Base-by-base conservation (phyloP, 176 grass and related monocot species). In the Luzula sylvatica region DNA sequence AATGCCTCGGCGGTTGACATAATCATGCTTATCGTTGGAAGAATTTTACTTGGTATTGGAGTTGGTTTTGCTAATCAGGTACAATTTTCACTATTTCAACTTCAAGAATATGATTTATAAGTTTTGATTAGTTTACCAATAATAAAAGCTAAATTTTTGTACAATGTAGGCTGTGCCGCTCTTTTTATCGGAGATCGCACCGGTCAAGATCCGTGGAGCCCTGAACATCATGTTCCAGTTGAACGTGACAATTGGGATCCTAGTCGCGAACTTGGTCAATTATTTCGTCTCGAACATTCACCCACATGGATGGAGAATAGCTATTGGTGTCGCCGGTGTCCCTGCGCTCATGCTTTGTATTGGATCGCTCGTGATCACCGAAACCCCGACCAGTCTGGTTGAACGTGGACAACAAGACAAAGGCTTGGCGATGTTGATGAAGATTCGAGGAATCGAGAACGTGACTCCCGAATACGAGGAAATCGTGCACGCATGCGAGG, bases 141-240 rank as follows among this genome's bases (percentile, higher is more conserved):
- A 17, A 29, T 21, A 29, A 46, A 22, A 19, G 29, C 8, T 13
- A 5, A 17, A 35, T 51, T 26, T 49, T 3, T 58, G 20, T 51
- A 27, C 11, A 39, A n/a, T 39, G 44, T 40, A 87, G 84, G 85
- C 85, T 3, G 79, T 72, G 12, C 85, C 85, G 15, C 71, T 89
- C 3, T 89, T 83, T 44, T 55, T 89, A 1, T 83, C 85, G 0
- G 85, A 89, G 72, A 75, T 89, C 11, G 79, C 85, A 15, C 85
- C 79, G 0, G 67, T 65, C 2, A 72, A 59, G 41, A 42, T 73
- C 70, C 85, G 85, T 2, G 85, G 85, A 7, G 85, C 53, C 23
- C 75, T 89, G 45, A 83, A 89, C 70, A 83, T 83, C 61, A 61
- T 89, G 32, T 89, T 89, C 75, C 85, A 89, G 61, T 76, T 88